These are phyloP conservation scores for Leccinum olivaceopallidum DNA, from an alignment of 768 basidiomycete genomes.

Conservation along the genomic window DNA sequence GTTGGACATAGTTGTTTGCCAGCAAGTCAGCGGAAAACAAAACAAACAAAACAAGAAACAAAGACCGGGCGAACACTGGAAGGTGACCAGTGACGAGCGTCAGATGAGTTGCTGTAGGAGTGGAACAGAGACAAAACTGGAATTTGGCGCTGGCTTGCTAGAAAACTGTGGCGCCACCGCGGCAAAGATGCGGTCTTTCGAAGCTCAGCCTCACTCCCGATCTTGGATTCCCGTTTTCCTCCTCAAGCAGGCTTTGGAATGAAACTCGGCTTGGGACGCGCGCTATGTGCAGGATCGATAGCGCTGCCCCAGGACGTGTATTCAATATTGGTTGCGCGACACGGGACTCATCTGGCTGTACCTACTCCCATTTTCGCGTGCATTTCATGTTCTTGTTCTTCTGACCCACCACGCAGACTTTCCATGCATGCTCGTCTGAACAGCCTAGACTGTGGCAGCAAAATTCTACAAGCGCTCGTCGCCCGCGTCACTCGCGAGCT, in stretches of 20 bases:
- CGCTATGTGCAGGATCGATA: constrained; percentile 52
- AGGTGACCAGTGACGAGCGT: no score
- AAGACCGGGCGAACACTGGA: neutral
- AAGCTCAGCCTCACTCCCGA: no score
- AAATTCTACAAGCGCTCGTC: constrained; percentile 66
- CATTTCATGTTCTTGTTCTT: neutral
- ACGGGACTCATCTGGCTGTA: no score
- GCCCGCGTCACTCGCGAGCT: constrained; percentile 35
- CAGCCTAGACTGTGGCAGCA: constrained; percentile 59
- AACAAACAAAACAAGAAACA: neutral
- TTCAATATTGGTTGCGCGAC: constrained; percentile 42
- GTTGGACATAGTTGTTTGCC: no score
- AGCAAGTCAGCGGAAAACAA: neutral
- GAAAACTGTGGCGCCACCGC: no score
- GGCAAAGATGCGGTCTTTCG: constrained; percentile 43
- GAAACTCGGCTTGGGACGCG: constrained; percentile 27
- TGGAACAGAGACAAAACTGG: no score
- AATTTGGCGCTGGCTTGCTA: no score
- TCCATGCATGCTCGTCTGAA: constrained; percentile 71
- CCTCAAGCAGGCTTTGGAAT: no score
- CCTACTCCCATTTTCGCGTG: neutral
- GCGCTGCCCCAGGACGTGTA: constrained; percentile 74
- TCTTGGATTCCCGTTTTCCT: no score
- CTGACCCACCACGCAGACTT: constrained; percentile 26
- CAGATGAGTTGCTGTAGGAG: no score